Evolutionary conservation across 1,284 basidiomycete species (phyloP), one percentile per base, ranked within the genome.

Genomic region (Inonotus hispidus): DNA sequence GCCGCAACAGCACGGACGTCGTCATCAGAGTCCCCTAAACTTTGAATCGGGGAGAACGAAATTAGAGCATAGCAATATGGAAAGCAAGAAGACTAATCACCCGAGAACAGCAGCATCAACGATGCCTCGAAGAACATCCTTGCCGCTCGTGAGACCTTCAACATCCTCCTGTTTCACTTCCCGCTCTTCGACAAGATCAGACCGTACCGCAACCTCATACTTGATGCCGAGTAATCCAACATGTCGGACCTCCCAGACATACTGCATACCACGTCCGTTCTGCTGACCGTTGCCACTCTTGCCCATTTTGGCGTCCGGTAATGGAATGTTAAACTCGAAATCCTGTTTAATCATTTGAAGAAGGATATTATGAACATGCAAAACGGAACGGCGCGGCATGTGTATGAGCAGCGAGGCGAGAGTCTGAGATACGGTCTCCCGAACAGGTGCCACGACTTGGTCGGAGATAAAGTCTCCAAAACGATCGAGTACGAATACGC

Each of bases 391-490:
- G 7, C 81, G 77, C 23, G 89, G 88, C 87, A 98, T 93, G 73
- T 92, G 88, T 38, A 94, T 79, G 38, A 98, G 82, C 13, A 98
- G 80, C 10, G 94, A 88, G 3, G 95, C 96, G 1, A 99, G 80
- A 0, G 95, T 95, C 73, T 99, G 97, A 19, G 93, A 93, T 1
- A 94, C 94, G 0, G 93, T 97, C 73, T 99, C 97, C 53, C 97
- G 86, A 1, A 99, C 96, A 27, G 97, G 97, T 4, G 96, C 96
- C 19, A 99, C 87, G 53, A 98, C 93, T 83, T 93, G 56, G 71
- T 99, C 97, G 6, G 95, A 93, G 46, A 98, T 88, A 71, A 97
- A 99, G 75, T 99, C 97, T 7, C 95, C 95, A 67, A 99, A 98
- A 14, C 97, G 85, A 73, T 99, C 97, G 19, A 98, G 80, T n/a